Percentiles rank a stretch among this genome's conserved stretches.
phyloP scores from a whole-genome alignment of 306 rosid species.

The Alnus rubra region DNA sequence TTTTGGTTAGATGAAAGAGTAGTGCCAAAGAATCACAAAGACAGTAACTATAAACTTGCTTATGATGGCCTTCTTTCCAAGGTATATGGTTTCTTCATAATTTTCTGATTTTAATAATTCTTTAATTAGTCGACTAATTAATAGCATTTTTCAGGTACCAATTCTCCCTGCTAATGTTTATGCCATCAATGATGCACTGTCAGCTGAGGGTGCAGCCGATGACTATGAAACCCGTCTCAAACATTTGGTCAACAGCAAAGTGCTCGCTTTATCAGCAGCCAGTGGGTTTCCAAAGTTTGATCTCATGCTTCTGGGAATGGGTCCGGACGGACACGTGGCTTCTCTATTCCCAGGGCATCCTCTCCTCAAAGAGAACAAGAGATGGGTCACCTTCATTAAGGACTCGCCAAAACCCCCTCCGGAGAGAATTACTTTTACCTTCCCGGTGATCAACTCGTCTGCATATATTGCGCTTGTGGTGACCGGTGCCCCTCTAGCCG shows the following conservation, averaged over 20 bases:
- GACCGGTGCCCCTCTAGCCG: slow-evolving; percentile 71
- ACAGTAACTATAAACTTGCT: too few species aligned
- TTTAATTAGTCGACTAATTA: not conserved
- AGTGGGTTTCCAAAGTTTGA: slow-evolving; percentile 88
- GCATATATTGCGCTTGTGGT: slow-evolving; percentile 68
- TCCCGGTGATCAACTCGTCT: slow-evolving; percentile 82
- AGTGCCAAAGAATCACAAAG: too few species aligned
- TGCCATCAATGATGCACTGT: slow-evolving; percentile 75
- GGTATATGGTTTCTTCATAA: too few species aligned
- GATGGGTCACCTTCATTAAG: slow-evolving; percentile 77
- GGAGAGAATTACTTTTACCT: slow-evolving; percentile 82
- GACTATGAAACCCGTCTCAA: slow-evolving; percentile 77
- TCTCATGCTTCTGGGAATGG: slow-evolving; percentile 94
- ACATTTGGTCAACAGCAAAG: slow-evolving; percentile 50
- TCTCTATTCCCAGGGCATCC: slow-evolving; percentile 95
- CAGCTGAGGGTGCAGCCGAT: slow-evolving; percentile 92
- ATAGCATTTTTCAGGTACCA: slow-evolving; percentile 49
- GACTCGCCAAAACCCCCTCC: slow-evolving; percentile 98
- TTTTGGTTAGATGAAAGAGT: too few species aligned
- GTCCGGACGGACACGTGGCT: slow-evolving; percentile 97
- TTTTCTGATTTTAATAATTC: too few species aligned
- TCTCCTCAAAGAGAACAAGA: slow-evolving; percentile 67
- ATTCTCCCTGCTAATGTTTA: slow-evolving; percentile 63
- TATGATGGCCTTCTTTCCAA: too few species aligned
- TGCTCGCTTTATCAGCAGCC: slow-evolving; percentile 48